Evolutionary conservation across 2,329 filamentous ascomycete genomes (phyloP), one percentile per base, ranked within the genome.

Genomic region (Ramularia endophylla): DNA sequence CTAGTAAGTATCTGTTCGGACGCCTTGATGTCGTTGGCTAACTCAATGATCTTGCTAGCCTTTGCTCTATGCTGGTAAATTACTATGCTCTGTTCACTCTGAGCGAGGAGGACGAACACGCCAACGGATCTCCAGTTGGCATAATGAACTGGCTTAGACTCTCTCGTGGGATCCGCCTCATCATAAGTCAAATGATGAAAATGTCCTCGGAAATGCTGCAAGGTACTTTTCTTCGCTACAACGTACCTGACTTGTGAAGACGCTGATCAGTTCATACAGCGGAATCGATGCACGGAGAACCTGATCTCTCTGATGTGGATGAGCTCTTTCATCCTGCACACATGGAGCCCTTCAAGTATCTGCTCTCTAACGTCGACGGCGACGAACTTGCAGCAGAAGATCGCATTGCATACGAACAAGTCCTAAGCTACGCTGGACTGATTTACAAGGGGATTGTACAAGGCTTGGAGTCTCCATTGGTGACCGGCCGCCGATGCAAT

Each of bases 361-460:
- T 52, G 5, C 44, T 52, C 9, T 27, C 27, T 1, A 46, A 41
- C 3, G 37, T 44, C 8, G 43, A 51, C 4, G 50, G 45, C 8
- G 46, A 52, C 16, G 35, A 30, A 2, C 45, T 53, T 11, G 22
- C 30, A n/a, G 25, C 34, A 8, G 48, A 51, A 19, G 55, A 56
- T 36, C 25, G 27, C n/a, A 35, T 47, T 8, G 42, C 46, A 2
- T 56, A 54, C 34, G 37, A 48, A n/a, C 38, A 50, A 8, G 41
- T 47, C 4, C 29, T 57, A 9, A 48, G 46, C 45, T 55, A 56
- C 30, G 43, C 51, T 13, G 55, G 53, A 12, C 16, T 51, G 6
- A 52, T 55, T 25, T 56, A 53, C 51, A 55, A 46, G 30, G 44
- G 49, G 20, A 43, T 50, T 7, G 20, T 43, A 6, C 46, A 52